Evolutionary conservation across 208 protist species (phyloP), one percentile per base, ranked within the genome.

Genomic region (Eutreptiella sp.): DNA sequence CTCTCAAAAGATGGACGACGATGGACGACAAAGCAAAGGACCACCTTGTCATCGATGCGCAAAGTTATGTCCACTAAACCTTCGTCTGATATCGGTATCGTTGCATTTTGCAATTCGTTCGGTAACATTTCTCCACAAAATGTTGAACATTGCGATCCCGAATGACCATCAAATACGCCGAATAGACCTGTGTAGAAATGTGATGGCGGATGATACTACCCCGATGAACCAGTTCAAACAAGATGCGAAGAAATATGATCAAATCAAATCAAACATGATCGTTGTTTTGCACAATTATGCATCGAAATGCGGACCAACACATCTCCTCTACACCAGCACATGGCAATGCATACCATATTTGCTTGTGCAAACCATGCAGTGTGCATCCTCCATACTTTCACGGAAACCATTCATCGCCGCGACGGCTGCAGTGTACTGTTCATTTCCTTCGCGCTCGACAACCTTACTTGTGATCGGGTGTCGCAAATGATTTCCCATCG

Each of bases 371-470:
- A 86, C 81, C 23, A 70, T 73, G 46, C 85, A 65, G 66, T 91
- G 85, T 1, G 83, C 83, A 60, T 91, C 85, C 63, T 91, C 83
- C 85, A 91, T 91, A 36, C 71, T 86, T 54, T 91, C 85, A 58
- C 85, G 80, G 66, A 87, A 88, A 34, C 85, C 85, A 64, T 91
- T 91, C 39, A 91, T 82, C 41, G 81, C 89, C 70, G 73, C 83
- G 70, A 79, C 84, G 58, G 83, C 85, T 55, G 80, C 84, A 46
- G 83, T 77, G 64, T 89, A 91, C 55, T 86, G 84, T 41, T 75
- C 53, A 64, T 88, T 91, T 14, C 85, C 85, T 55, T 83, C 57
- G 27, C 83, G 78, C 70, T 91, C 85, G 65, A 83, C 78, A 24
- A 91, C 58, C 61, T 88, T 77, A 64, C 83, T 89, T 70, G 87